Evolutionary conservation across 1,139 yeast genomes (phyloP), one percentile per base, ranked within the genome.

Genomic region (Entelexis paramagnoliae): DNA sequence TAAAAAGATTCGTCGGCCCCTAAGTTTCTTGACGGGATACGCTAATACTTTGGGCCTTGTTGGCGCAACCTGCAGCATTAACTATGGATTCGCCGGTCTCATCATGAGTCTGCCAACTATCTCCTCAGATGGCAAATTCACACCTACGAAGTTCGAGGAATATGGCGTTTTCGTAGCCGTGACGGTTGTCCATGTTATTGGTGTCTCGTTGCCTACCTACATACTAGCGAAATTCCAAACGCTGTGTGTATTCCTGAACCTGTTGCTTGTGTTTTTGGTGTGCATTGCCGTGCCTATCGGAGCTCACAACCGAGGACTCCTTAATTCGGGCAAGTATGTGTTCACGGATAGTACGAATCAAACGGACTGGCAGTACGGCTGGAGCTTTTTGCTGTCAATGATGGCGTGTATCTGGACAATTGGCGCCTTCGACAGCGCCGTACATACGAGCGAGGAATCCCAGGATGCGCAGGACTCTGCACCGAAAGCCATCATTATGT

Each of bases 391-490:
- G 58, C 65, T 77, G 46, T 72, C 79, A 20, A 75, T 81, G 74
- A 74, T 80, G 72, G 80, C 84, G 1, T 80, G 83, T 1, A 76
- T 49, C 58, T 82, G 88, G 88, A 78, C 84, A 32, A 81, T 81
- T 83, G 76, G 82, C 41, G 80, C 84, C 0, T 81, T 80, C 62
- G 89, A 82, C 63, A 77, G 83, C 6, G 80, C 83, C 59, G 79
- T 81, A 47, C 89, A 82, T 65, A 77, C 81, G 76, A 70, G 55
- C 9, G 91, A 83, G 64, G 89, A 83, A 63, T 83, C 84, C 26
- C 70, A 72, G 42, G 77, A 80, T 61, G 86, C 89, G 13, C 72
- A 80, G 24, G 71, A 69, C 50, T 78, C 85, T n/a, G 81, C 81
- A 17, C 87, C 89, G 11, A 66, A 76, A 42, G 89, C 87, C 30